Evolutionary conservation across 2,329 filamentous ascomycete species (phyloP), one percentile per base, ranked within the genome.

Genomic region (Cladosporium austrohemisphaericum): DNA sequence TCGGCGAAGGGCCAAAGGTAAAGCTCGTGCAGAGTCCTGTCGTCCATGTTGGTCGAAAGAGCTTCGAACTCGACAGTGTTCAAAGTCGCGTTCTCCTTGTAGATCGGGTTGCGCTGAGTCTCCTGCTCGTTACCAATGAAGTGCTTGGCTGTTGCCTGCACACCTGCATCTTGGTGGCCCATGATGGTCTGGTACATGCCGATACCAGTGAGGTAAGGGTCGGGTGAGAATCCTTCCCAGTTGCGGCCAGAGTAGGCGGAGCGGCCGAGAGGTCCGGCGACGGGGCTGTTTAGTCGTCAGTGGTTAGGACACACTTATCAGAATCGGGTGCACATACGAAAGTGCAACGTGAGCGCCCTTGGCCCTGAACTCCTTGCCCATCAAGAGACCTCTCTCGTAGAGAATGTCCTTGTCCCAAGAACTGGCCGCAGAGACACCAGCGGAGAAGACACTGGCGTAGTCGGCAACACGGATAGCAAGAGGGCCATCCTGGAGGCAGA

Each of bases 401-500:
- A 77, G 72, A 44, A 81, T 60, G 28, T 86, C 79, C 56, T 81
- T 85, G 65, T 89, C 91, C 84, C 86, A 95, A 0, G 89, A 94
- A 0, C 88, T 87, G 1, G 87, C 89, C 0, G 89, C 85, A 0
- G 88, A 94, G 54, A 93, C 78, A 9, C 88, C 90, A 7, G 88
- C 88, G 0, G 90, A 89, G 59, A 92, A 92, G 0, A 88, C 86
- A 0, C 87, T 49, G 8, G 41, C 36, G 20, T 41, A 49, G 28
- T 41, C 38, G 26, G 13, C 71, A 69, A 51, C 66, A 41, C 38
- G 36, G 46, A 33, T 41, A 19, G 36, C 33, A 8, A 41, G 36
- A 0, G 90, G 90, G 0, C 89, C 89, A 60, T 95, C 90, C 64
- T 95, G 88, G 14, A 95, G 72, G 53, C 85, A 88, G 18, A 93